Evolutionary conservation across 169 alveolate genomes (phyloP), one percentile per base, ranked within the genome.

Genomic region (Eimeria necatrix): DNA sequence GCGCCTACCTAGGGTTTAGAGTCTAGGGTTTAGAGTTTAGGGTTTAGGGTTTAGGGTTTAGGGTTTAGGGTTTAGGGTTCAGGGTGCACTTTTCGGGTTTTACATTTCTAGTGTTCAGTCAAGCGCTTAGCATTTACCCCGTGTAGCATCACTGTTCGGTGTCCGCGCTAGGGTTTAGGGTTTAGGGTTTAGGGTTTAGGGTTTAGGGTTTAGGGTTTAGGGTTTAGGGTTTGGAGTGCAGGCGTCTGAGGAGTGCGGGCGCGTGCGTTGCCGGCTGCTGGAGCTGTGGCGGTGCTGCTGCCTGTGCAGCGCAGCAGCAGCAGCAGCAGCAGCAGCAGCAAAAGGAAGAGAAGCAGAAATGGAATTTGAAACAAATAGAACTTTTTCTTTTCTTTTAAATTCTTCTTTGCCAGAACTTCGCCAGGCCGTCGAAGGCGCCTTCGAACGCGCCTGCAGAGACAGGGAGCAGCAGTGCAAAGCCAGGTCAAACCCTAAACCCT

Each of bases 131-230:
- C 51, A 0, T 10, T 8, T 0, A 71, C 51, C 83, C 10, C 2
- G 3, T 6, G 52, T n/a, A 3, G n/a, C 83, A 26, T n/a, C 48
- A 0, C 83, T 22, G 12, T 16, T 18, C 48, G 48, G 83, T 41
- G 24, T 22, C 52, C 83, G 52, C 83, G 52, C 48, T 20, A 71
- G 52, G 83, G 83, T 71, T 71, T 71, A 71, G 83, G 81, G 81
- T 71, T 71, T 71, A 71, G 81, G 81, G 64, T 56, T 56, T 9
- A 56, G 14, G 68, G 68, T 56, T 56, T 56, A 56, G 22, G 68
- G 68, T 56, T 56, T 56, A 56, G 22, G 68, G 52, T 71, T 71
- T 71, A 71, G 83, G 53, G 83, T 71, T 71, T 26, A 71, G 83
- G 83, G 83, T 71, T 24, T 71, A 8, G 83, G 52, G 52, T 16